Evolutionary conservation across 225 moss, liverwort and hornwort species (phyloP).

Genomic region (Polytrichum formosum): DNA sequence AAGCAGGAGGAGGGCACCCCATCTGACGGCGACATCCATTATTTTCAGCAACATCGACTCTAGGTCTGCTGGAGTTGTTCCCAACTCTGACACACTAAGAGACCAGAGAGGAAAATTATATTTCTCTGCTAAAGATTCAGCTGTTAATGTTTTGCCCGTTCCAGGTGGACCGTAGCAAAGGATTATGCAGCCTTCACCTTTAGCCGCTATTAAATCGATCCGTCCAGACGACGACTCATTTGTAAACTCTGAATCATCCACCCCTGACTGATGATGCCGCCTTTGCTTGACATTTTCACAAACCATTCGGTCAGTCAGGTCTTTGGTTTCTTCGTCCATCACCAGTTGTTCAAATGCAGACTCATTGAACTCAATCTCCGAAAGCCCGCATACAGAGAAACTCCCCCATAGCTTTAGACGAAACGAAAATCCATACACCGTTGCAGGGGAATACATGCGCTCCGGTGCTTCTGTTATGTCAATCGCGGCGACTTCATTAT

Average conservation of each 20-base stretch:
- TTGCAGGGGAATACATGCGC: conserved; percentile 23
- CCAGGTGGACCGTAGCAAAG: conserved; percentile 50
- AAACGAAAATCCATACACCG: conserved; percentile 33
- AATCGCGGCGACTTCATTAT: background rate
- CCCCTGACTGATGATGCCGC: background rate
- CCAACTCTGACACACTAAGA: conserved; percentile 30
- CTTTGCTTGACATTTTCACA: conserved; percentile 1
- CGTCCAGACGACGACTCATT: background rate
- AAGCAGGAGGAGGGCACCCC: conserved; percentile 37
- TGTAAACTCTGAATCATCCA: background rate
- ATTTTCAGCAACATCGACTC: conserved; percentile 24
- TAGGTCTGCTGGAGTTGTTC: background rate
- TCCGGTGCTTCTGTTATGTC: background rate
- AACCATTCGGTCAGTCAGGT: conserved; percentile 6
- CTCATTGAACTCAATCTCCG: conserved; percentile 23
- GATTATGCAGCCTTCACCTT: conserved; percentile 37
- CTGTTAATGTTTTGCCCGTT: conserved; percentile 36
- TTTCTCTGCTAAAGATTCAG: conserved; percentile 38
- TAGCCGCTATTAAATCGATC: conserved; percentile 24
- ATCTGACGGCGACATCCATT: conserved; percentile 22
- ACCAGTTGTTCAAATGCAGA: conserved; percentile 25
- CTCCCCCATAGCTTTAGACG: conserved; percentile 38
- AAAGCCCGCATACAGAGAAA: conserved; percentile 27
- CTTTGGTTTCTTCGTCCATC: conserved; percentile 22
- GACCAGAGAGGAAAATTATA: conserved; percentile 31